A percentile compares a stretch with the other conserved stretches of the same genome.
These are phyloP conservation scores for carrot (Daucus carota) DNA, from an alignment of 129 eudicot species.

Conservation along the genomic window DNA sequence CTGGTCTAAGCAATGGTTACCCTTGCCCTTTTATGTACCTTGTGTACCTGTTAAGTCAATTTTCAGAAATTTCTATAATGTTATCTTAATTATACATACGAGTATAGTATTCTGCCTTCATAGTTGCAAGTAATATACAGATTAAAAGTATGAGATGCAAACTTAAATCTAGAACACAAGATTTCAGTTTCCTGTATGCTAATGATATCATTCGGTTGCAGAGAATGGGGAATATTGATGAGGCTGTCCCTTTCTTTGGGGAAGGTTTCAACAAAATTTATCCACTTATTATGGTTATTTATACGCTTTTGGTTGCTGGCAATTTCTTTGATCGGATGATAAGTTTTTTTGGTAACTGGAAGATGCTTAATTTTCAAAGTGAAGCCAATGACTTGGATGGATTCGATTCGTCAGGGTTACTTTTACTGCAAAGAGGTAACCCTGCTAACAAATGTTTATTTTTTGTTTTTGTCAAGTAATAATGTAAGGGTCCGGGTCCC, in stretches of 20 bases:
- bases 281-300: slow-evolving; percentile 92
- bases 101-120: not conserved
- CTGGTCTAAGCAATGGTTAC: not conserved
- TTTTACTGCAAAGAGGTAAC: slow-evolving; percentile 69
- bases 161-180: not conserved
- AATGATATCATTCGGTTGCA: slow-evolving; percentile 21
- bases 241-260: slow-evolving; percentile 95
- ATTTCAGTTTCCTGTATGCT: not conserved
- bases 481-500: no score
- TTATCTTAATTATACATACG: not conserved
- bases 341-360: slow-evolving; percentile 65
- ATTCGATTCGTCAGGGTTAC: slow-evolving; percentile 74
- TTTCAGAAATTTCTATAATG: not conserved
- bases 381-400: slow-evolving; percentile 76
- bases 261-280: slow-evolving; percentile 76
- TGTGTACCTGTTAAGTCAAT: not conserved
- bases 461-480: not conserved
- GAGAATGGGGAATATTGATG: slow-evolving; percentile 95
- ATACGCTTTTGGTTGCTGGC: slow-evolving; percentile 76
- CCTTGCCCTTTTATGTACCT: not conserved
- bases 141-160: not conserved
- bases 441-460: not conserved
- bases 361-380: slow-evolving; percentile 38
- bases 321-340: slow-evolving; percentile 80
- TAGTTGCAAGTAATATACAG: not conserved